A percentile compares a stretch with the other conserved stretches of the same genome.
phyloP scores from a whole-genome alignment of 768 basidiomycete genomes.

The Termitomyces sp. region DNA sequence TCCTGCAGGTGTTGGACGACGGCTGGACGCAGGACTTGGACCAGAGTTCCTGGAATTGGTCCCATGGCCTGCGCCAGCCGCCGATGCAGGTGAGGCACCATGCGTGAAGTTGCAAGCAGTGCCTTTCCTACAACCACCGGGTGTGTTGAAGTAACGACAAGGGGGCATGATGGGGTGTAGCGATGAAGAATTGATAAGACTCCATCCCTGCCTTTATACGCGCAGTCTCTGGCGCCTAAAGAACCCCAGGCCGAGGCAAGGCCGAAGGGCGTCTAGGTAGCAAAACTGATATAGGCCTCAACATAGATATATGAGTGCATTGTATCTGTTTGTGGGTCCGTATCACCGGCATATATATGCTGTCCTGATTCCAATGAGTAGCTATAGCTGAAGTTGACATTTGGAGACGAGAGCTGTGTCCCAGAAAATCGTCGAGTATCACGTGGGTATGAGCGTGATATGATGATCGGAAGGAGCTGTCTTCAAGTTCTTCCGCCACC shows the following conservation, averaged over 20 bases:
- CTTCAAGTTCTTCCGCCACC: constrained; percentile 1
- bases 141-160: constrained; percentile 41
- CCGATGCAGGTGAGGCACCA: constrained; percentile 5
- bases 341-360: constrained; percentile 29
- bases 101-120: constrained; percentile 36
- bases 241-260: not conserved
- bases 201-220: constrained; percentile 4
- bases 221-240: constrained; percentile 12
- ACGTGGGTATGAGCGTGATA: constrained; percentile 10
- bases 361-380: not conserved
- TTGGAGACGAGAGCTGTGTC: no score
- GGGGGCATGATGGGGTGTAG: constrained; percentile 17
- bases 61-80: constrained; percentile 9
- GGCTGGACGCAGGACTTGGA: constrained; percentile 7
- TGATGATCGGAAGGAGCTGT: constrained; percentile 13
- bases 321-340: constrained; percentile 42
- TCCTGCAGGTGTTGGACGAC: constrained; percentile 10
- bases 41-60: constrained; percentile 7
- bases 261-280: constrained; percentile 2
- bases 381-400: not conserved
- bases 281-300: not conserved
- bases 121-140: constrained; percentile 49
- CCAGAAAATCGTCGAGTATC: not conserved
- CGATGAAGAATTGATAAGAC: constrained; percentile 6
- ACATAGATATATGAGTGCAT: constrained; percentile 29